These are phyloP conservation scores for Linderniella brevidens DNA, from an alignment of 257 asterid genomes.

Conservation along the genomic window DNA sequence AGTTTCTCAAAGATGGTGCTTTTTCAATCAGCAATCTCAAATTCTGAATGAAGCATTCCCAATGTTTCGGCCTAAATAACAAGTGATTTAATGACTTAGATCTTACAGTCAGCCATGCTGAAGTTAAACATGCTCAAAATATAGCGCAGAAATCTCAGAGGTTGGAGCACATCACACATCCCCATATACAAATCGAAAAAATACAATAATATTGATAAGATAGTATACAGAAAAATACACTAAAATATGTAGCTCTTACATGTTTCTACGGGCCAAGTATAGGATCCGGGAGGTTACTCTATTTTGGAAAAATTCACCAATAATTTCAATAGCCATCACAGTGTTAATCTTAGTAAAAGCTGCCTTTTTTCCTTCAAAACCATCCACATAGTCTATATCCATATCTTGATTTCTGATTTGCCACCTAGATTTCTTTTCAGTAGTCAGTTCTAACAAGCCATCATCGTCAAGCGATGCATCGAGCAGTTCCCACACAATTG, in stretches of 20 bases:
- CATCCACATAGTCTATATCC: conserved; percentile 55
- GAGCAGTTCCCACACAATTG: conserved; percentile 72
- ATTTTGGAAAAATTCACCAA: conserved; percentile 63
- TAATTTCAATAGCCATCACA: conserved; percentile 57
- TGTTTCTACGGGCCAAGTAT: conserved; percentile 65
- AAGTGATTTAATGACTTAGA: no score
- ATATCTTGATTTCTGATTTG: conserved; percentile 42
- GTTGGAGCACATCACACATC: conserved; percentile 8
- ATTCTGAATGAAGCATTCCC: conserved; percentile 61
- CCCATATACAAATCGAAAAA: conserved; percentile 7
- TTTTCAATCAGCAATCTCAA: conserved; percentile 55
- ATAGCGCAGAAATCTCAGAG: conserved; percentile 8
- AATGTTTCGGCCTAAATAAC: conserved; percentile 47
- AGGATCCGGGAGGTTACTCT: conserved; percentile 61
- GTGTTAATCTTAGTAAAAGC: conserved; percentile 57
- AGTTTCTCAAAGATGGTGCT: conserved; percentile 61
- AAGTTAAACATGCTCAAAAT: conserved; percentile 14
- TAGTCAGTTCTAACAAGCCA: conserved; percentile 55
- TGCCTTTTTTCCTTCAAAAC: conserved; percentile 45
- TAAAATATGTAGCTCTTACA: conserved; percentile 37
- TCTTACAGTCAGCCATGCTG: conserved; percentile 2
- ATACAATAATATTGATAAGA: background rate
- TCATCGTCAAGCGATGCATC: conserved; percentile 97
- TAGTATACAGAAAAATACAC: conserved; percentile 1
- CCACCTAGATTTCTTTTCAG: conserved; percentile 83